Evolutionary conservation across 768 basidiomycete species (phyloP).

Genomic region (Inosperma sp.): DNA sequence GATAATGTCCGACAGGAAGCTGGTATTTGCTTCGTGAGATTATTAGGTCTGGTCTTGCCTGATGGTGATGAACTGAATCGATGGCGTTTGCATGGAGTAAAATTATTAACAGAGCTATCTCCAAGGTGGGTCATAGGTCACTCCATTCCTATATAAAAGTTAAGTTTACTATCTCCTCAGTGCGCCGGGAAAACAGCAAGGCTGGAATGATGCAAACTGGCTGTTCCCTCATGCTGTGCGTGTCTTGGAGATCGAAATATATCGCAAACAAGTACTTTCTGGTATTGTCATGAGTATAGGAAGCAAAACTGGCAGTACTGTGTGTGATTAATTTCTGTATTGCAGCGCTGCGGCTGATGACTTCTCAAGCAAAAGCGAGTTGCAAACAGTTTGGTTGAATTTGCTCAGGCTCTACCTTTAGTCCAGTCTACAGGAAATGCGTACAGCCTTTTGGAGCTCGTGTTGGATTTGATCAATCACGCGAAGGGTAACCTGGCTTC

Average conservation of each 20-base stretch:
- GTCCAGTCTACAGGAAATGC: constrained; percentile 20
- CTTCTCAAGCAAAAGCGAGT: constrained; percentile 61
- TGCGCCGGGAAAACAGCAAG: constrained; percentile 28
- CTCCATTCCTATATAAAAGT: not conserved
- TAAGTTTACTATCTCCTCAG: constrained; percentile 8
- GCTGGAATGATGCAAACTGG: constrained; percentile 72
- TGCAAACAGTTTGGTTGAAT: constrained; percentile 54
- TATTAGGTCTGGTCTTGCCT: constrained; percentile 45
- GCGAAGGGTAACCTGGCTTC: constrained; percentile 49
- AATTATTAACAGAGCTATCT: constrained; percentile 51
- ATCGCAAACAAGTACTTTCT: constrained; percentile 56
- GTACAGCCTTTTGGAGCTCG: constrained; percentile 50
- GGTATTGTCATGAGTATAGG: constrained; percentile 79
- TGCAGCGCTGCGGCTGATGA: constrained; percentile 7
- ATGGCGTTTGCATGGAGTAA: constrained; percentile 51
- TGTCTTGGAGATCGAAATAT: constrained; percentile 57
- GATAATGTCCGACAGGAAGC: constrained; percentile 86
- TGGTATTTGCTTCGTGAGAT: constrained; percentile 52
- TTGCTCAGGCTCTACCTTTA: constrained; percentile 50
- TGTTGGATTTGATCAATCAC: constrained; percentile 53
- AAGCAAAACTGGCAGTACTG: constrained; percentile 81
- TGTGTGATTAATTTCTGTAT: constrained; percentile 35
- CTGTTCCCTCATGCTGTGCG: constrained; percentile 70
- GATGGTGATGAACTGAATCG: constrained; percentile 31
- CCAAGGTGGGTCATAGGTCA: constrained; percentile 36